phyloP scores from a whole-genome alignment of 768 basidiomycete species.

The Daedaleopsis nitida region DNA sequence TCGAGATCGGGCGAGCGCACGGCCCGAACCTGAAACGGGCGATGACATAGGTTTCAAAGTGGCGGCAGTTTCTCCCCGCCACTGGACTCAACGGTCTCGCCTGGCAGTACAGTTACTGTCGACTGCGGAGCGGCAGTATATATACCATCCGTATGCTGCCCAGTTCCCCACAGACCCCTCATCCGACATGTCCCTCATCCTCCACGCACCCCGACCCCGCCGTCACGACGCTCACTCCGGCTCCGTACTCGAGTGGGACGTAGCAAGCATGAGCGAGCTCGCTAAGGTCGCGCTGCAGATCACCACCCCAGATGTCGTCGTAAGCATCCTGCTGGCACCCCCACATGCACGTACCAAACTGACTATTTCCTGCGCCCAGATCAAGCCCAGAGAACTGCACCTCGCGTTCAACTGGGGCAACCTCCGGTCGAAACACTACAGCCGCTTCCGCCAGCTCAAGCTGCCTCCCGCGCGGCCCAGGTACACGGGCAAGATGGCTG shows the following conservation, averaged over 20 bases:
- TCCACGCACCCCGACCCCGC: slow-evolving; percentile 6
- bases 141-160: not conserved
- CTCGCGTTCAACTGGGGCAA: slow-evolving; percentile 18
- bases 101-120: too few species aligned
- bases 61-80: not conserved
- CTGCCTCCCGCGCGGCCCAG: not conserved
- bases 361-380: not conserved
- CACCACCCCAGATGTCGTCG: slow-evolving; percentile 9
- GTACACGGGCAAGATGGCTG: not conserved
- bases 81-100: not conserved
- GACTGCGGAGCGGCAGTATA: too few species aligned
- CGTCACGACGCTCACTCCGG: not conserved
- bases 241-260: slow-evolving; percentile 5
- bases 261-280: not conserved
- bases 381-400: slow-evolving; percentile 20
- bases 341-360: not conserved
- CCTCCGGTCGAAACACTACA: slow-evolving; percentile 9
- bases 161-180: not conserved
- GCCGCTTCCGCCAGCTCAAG: slow-evolving; percentile 14
- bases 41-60: too few species aligned
- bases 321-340: not conserved
- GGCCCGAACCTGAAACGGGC: too few species aligned
- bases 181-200: slow-evolving; percentile 4
- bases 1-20: not conserved
- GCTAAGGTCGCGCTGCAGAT: slow-evolving; percentile 7